phyloP scores from a whole-genome alignment of 331 rosid species.

The Malus hybrid region DNA sequence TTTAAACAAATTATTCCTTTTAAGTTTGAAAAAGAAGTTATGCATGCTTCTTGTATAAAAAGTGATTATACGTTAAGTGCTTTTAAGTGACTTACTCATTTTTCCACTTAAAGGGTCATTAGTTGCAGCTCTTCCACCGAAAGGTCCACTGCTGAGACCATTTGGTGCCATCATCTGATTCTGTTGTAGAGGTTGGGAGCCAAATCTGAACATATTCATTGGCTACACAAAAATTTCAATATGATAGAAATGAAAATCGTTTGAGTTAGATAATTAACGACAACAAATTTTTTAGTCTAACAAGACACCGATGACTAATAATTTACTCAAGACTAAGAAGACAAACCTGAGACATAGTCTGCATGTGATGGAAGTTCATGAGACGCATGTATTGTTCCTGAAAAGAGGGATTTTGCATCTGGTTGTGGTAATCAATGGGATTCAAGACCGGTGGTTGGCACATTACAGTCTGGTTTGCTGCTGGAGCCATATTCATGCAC shows the following conservation, averaged over 20 bases:
- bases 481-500: conserved; percentile 30
- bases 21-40: neutral
- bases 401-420: conserved; percentile 53
- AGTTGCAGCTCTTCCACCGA: conserved; percentile 29
- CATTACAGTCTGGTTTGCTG: conserved; percentile 44
- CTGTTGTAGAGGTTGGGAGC: conserved; percentile 43
- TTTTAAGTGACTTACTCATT: conserved; percentile 35
- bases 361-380: conserved; percentile 71
- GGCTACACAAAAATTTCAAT: conserved; percentile 31
- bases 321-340: conserved; percentile 3
- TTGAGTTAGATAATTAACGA: neutral
- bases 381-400: conserved; percentile 59
- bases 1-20: neutral
- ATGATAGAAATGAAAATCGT: neutral
- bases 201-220: conserved; percentile 47
- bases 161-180: conserved; percentile 39
- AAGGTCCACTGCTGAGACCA: conserved; percentile 26
- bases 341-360: conserved; percentile 58
- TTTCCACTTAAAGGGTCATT: conserved; percentile 37
- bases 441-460: conserved; percentile 48
- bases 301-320: neutral
- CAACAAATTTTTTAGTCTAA: neutral
- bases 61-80: neutral
- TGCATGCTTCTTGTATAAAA: neutral
- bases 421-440: conserved; percentile 51